Base-by-base conservation (phyloP, 306 rosid genomes). In the Cucumis hystrix region DNA sequence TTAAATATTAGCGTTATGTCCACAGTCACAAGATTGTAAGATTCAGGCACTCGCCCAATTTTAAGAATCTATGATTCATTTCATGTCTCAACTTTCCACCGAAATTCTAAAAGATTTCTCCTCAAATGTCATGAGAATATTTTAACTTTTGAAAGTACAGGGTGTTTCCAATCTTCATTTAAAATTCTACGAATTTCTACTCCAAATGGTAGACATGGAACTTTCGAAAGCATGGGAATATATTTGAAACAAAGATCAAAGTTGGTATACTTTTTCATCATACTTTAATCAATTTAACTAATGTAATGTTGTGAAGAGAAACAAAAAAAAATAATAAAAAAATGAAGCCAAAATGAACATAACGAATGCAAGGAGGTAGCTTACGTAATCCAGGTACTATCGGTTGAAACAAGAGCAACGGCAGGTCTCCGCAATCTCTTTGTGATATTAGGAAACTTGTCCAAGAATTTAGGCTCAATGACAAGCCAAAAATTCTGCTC, bases 401-500 rank as follows among this genome's bases (percentile, higher is more conserved):
- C 88, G 74, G 99, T 96, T 30, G 99, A 96, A 61, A 96, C 96
- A 33, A 96, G 92, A 70, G 99, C 98, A 55, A 96, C 99, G 74
- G 99, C 96, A 30, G 98, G 99, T 78, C 97, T 86, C 78, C 57
- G 78, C 28, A 96, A 80, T 77, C 97, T 88, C 82, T 87, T 89
- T 79, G 93, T 87, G 79, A 96, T 86, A 74, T 80, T 82, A 15
- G 98, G 99, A 85, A 96, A 96, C 78, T 74, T 90, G 37, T 96
- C 98, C 92, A 96, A 83, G 88, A 96, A 96, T 83, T 88, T 92
- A 23, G 99, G 99, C 83, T 96, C 99, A 52, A 96, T 69, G 84
- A 92, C 99, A 55, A 92, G 96, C 98, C 99, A 96, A 87, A 91
- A 96, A 73, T 96, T 97, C 76, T 86, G 93, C 83, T 92, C 97